A percentile compares a stretch with the other conserved stretches of the same genome.
phyloP scores from a whole-genome alignment of 345 rosid species.

The Theobroma cacao region DNA sequence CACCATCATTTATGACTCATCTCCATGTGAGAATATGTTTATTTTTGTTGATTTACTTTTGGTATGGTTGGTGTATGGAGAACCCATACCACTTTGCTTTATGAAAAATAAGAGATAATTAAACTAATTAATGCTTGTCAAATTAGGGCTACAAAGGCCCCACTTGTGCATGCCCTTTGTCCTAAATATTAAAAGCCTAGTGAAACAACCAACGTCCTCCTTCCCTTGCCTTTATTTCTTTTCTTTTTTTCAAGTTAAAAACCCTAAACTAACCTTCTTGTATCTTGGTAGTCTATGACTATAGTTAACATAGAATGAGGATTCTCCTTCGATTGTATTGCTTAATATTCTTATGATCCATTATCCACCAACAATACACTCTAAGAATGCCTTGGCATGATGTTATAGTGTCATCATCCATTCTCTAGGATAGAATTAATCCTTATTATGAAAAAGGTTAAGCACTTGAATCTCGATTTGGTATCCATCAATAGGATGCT shows the following conservation, averaged over 20 bases:
- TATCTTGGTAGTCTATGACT: background rate
- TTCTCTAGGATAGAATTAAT: background rate
- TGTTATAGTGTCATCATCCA: background rate
- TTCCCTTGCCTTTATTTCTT: background rate
- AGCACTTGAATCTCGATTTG: background rate
- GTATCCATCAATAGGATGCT: background rate
- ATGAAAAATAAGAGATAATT: background rate
- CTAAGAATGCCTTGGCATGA: background rate
- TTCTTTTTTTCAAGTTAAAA: background rate
- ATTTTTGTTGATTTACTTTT: constrained; percentile 8
- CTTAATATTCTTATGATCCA: background rate
- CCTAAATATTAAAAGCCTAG: too few relatives aligned
- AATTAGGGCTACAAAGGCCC: constrained; percentile 17
- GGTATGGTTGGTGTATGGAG: constrained; percentile 12
- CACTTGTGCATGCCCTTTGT: background rate
- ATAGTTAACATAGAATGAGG: too few relatives aligned
- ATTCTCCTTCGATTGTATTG: too few relatives aligned
- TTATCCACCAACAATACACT: background rate
- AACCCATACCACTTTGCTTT: constrained; percentile 1
- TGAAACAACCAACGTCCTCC: background rate
- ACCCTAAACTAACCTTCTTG: background rate
- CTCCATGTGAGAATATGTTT: constrained; percentile 25
- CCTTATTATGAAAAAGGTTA: background rate
- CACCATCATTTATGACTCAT: constrained; percentile 39
- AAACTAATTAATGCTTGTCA: constrained; percentile 19